Evolutionary conservation across 495 filamentous ascomycete species (phyloP).

Genomic region (Bombardia bombarda): DNA sequence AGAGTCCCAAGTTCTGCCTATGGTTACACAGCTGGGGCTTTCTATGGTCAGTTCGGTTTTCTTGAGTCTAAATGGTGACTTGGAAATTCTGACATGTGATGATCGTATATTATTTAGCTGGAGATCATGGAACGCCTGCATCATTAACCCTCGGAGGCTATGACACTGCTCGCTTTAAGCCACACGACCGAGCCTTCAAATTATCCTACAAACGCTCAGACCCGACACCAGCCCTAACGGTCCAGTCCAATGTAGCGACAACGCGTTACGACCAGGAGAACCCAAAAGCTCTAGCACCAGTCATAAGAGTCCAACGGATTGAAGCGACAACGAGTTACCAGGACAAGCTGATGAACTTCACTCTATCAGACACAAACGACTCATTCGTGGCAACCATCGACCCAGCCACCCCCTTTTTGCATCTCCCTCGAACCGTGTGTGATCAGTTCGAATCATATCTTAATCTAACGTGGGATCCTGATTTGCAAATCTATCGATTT

Average conservation of each 20-base stretch:
- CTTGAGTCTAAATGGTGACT: too few species aligned
- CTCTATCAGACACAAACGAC: constrained; percentile 31
- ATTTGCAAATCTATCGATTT: constrained; percentile 35
- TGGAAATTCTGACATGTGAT: too few species aligned
- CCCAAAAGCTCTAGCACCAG: constrained; percentile 29
- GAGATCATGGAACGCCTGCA: too few species aligned
- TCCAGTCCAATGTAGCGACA: too few species aligned
- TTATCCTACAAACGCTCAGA: too few species aligned
- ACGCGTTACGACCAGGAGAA: too few species aligned
- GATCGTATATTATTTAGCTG: too few species aligned
- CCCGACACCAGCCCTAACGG: too few species aligned
- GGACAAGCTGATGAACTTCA: constrained; percentile 32
- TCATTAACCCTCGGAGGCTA: constrained; percentile 63
- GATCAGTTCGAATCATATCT: constrained; percentile 52
- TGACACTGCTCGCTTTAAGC: constrained; percentile 49
- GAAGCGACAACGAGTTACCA: too few species aligned
- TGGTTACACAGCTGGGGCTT: background rate
- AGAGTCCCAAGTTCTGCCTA: background rate
- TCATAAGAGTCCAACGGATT: constrained; percentile 28
- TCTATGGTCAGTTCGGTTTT: too few species aligned
- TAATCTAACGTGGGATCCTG: constrained; percentile 49
- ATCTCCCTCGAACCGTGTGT: constrained; percentile 55
- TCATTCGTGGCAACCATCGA: constrained; percentile 51
- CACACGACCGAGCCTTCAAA: constrained; percentile 46
- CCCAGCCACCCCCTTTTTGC: constrained; percentile 58